phyloP scores from a whole-genome alignment of 306 rosid genomes.

The Malus asiatica region DNA sequence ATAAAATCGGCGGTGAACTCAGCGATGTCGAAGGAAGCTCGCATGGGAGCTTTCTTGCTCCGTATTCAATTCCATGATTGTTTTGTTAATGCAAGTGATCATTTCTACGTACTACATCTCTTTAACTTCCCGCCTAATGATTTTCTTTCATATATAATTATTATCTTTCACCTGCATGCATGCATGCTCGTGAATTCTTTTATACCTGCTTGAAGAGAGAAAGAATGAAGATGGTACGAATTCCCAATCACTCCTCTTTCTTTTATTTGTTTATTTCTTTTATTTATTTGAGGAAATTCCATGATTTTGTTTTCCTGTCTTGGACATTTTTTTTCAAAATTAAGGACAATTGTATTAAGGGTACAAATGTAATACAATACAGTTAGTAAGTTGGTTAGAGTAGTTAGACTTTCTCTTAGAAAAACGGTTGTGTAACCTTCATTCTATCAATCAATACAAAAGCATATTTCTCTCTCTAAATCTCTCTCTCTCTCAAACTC shows the following conservation, averaged over 20 bases:
- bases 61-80: constrained; percentile 90
- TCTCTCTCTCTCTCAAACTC: no score
- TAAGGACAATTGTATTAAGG: no score
- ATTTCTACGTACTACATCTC: background rate
- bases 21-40: constrained; percentile 43
- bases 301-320: background rate
- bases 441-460: no score
- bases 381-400: no score
- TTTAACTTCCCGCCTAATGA: background rate
- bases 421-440: no score
- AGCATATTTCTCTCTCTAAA: no score
- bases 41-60: constrained; percentile 81
- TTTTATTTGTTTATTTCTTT: no score
- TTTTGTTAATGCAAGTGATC: constrained; percentile 66
- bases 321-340: no score
- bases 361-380: no score
- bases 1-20: constrained; percentile 28
- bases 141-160: background rate
- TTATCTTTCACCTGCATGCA: background rate
- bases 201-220: no score
- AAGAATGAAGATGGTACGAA: background rate
- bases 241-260: background rate
- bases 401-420: no score
- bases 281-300: background rate
- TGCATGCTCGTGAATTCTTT: background rate